Conservation (phyloP, 1,139 yeast genomes). For the Suhomyces kunorum region DNA sequence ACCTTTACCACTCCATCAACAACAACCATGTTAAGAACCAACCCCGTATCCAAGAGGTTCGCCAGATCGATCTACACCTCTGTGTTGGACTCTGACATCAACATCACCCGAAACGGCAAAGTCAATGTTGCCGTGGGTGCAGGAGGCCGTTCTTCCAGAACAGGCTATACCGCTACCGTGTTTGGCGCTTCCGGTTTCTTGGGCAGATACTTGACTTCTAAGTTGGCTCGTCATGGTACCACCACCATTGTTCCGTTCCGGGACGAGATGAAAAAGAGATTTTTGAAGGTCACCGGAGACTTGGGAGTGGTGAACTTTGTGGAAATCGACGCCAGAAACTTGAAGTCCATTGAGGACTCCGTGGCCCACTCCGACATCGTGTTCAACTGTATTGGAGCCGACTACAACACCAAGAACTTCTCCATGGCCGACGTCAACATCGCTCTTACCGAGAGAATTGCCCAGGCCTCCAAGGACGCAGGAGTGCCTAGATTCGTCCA, state of each 20-base stretch:
- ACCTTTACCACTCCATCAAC: slow-evolving; percentile 9
- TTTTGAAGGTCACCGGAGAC: slow-evolving; percentile 81
- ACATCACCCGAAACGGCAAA: slow-evolving; percentile 76
- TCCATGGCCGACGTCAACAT: slow-evolving; percentile 81
- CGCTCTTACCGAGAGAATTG: slow-evolving; percentile 76
- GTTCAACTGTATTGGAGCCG: slow-evolving; percentile 77
- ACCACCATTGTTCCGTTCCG: slow-evolving; percentile 74
- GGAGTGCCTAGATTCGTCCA: slow-evolving; percentile 77
- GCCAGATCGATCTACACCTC: slow-evolving; percentile 44
- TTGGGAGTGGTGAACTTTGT: slow-evolving; percentile 84
- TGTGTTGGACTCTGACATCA: slow-evolving; percentile 58
- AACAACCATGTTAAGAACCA: slow-evolving; percentile 33
- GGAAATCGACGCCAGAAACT: slow-evolving; percentile 80
- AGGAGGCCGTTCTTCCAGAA: slow-evolving; percentile 85
- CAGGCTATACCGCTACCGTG: slow-evolving; percentile 90
- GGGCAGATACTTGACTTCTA: slow-evolving; percentile 72
- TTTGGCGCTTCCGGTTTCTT: slow-evolving; percentile 83
- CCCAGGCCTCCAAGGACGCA: slow-evolving; percentile 69
- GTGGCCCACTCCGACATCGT: slow-evolving; percentile 85
- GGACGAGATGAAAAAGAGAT: slow-evolving; percentile 78
- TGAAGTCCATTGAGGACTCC: slow-evolving; percentile 73
- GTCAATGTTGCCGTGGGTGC: slow-evolving; percentile 68
- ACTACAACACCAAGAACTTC: slow-evolving; percentile 77
- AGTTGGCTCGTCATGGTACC: slow-evolving; percentile 82
- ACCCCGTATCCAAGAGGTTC: slow-evolving; percentile 22